These are phyloP conservation scores for Epichloe uncinata DNA, from an alignment of 2,329 filamentous ascomycete genomes.

Conservation along the genomic window DNA sequence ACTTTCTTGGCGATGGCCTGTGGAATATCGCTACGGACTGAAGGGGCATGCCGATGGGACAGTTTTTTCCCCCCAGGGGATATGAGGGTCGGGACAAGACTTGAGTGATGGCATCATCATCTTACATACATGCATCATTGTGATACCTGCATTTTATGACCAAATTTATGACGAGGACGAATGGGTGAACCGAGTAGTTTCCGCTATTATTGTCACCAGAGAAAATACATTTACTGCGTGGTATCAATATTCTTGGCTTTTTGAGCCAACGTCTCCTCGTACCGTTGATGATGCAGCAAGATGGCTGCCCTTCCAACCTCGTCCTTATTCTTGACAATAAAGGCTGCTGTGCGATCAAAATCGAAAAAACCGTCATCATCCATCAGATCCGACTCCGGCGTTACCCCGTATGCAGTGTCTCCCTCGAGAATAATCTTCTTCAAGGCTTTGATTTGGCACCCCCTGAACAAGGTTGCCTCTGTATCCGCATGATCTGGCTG, in stretches of 20 bases:
- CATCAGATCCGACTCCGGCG: constrained; percentile 14
- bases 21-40: constrained; percentile 58
- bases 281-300: constrained; percentile 11
- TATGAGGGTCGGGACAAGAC: too few species aligned
- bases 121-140: background rate
- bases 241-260: background rate
- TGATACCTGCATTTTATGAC: background rate
- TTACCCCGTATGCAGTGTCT: constrained; percentile 25
- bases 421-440: constrained; percentile 36
- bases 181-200: too few species aligned
- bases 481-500: constrained; percentile 8
- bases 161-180: too few species aligned
- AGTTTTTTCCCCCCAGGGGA: too few species aligned
- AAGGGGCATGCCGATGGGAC: too few species aligned
- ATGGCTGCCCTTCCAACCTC: constrained; percentile 23
- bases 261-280: background rate
- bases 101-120: background rate
- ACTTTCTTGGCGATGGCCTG: constrained; percentile 87
- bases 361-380: constrained; percentile 30
- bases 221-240: background rate
- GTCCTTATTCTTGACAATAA: constrained; percentile 26
- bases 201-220: too few species aligned
- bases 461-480: background rate
- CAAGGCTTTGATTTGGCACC: constrained; percentile 24
- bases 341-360: constrained; percentile 26